Conservation (phyloP, 2,329 filamentous ascomycete species). For the Aspergillus pseudoglaucus region DNA sequence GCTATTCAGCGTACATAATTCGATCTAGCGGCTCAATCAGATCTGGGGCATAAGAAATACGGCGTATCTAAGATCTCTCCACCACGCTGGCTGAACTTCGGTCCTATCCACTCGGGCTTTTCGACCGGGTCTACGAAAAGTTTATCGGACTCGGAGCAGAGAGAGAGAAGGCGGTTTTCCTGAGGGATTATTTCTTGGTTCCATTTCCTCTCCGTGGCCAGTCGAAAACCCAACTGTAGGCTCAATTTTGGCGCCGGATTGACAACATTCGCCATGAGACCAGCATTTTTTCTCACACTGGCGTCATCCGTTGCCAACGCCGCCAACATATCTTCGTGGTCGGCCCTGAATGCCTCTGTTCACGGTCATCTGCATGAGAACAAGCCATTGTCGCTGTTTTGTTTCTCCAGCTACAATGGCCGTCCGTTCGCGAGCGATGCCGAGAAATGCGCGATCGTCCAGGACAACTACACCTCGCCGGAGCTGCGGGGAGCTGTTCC, state of each 20-base stretch:
- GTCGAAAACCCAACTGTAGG: no score
- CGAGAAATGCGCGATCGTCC: slow-evolving; percentile 4
- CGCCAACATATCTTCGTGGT: neutral
- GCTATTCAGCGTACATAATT: no score
- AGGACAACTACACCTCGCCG: slow-evolving; percentile 10
- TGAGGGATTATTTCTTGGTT: no score
- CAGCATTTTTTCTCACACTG: neutral
- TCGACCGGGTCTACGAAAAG: neutral
- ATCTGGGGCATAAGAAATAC: no score
- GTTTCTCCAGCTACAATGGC: slow-evolving; percentile 10
- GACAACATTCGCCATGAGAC: neutral
- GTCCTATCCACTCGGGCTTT: neutral
- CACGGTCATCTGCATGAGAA: slow-evolving; percentile 6
- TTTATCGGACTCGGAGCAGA: neutral
- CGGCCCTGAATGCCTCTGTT: slow-evolving; percentile 5
- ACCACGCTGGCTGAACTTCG: no score
- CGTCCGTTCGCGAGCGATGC: slow-evolving; percentile 2
- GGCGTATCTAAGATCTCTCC: no score
- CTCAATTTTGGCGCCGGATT: no score
- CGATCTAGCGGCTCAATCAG: no score
- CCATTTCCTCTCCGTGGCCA: no score
- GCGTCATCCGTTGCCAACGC: neutral
- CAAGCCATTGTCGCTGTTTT: slow-evolving; percentile 8
- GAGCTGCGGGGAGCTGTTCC: slow-evolving; percentile 9
- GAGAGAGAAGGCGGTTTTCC: neutral